Base-by-base conservation (phyloP, 257 asterid genomes). In the Solanum clarkiae region DNA sequence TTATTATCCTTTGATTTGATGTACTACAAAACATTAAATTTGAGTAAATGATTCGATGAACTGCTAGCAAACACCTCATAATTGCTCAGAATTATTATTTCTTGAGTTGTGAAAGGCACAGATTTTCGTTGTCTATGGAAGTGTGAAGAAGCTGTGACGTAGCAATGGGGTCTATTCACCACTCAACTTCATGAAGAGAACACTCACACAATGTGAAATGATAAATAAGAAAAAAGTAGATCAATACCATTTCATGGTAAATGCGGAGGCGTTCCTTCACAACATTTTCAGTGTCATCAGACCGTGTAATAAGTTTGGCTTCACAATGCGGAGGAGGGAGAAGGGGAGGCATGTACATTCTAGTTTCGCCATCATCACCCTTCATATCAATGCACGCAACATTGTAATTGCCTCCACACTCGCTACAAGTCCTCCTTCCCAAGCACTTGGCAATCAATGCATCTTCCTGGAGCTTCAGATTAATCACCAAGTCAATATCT, bases 311-410 rank as follows among this genome's bases (percentile, higher is more conserved):
- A 72, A 96, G 86, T 88, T 94, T 96, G 16, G 98, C 87, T 88
- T 91, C 97, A 90, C 99, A 96, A 10, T 92, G 93, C 11, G 93
- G 86, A 80, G 99, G 99, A 80, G 99, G 99, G 77, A 91, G 98
- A 87, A 96, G 98, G 75, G 99, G 98, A 84, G 99, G 97, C 99
- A 96, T 95, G 88, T 89, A 89, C 95, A 96, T 96, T 36, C 92
- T 84, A 55, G 95, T 91, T 60, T 77, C 88, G 71, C 93, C 97
- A 84, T 91, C 88, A 72, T 93, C 93, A 84, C 89, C 94, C 92
- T 92, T 84, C 85, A 94, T 91, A 87, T 96, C 98, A 85, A 96
- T 92, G 89, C 93, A 92, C 8, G 98, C 99, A 71, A 96, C 90
- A 80, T 96, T 96, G 85, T 92, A 96, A 90, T 94, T 94, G 81